phyloP scores from a whole-genome alignment of 768 basidiomycete species.

The Scleroderma bovista region DNA sequence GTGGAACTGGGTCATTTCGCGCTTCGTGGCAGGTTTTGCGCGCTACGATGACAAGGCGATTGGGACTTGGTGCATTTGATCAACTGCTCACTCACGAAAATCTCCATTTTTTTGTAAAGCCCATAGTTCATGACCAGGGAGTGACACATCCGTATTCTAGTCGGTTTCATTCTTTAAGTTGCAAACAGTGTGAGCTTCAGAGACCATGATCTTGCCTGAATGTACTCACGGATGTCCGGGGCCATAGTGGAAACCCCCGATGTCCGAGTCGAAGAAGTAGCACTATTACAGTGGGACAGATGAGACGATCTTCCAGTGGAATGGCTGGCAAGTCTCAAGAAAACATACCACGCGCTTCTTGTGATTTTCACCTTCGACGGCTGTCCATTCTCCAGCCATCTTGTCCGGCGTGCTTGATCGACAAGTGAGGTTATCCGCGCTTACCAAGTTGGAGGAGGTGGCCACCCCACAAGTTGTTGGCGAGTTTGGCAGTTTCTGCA shows the following conservation, averaged over 20 bases:
- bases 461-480: no score
- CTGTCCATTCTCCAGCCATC: constrained; percentile 44
- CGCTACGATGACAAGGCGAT: constrained; percentile 46
- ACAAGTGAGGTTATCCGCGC: neutral
- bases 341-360: constrained; percentile 84
- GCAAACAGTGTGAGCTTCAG: neutral
- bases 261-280: constrained; percentile 99
- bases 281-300: constrained; percentile 49
- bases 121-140: constrained; percentile 99
- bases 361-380: constrained; percentile 64
- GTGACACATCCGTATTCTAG: constrained; percentile 98
- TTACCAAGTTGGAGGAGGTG: no score
- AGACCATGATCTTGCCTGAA: neutral
- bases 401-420: neutral
- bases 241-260: constrained; percentile 99
- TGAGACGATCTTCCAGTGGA: constrained; percentile 3
- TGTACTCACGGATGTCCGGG: constrained; percentile 81
- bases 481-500: no score
- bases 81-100: constrained; percentile 69
- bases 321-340: constrained; percentile 1
- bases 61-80: neutral
- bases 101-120: constrained; percentile 99
- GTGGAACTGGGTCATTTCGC: constrained; percentile 99
- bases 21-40: constrained; percentile 98
- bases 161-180: constrained; percentile 82